Conservation (phyloP, 1,139 yeast species). For the Suhomyces anneliseae region DNA sequence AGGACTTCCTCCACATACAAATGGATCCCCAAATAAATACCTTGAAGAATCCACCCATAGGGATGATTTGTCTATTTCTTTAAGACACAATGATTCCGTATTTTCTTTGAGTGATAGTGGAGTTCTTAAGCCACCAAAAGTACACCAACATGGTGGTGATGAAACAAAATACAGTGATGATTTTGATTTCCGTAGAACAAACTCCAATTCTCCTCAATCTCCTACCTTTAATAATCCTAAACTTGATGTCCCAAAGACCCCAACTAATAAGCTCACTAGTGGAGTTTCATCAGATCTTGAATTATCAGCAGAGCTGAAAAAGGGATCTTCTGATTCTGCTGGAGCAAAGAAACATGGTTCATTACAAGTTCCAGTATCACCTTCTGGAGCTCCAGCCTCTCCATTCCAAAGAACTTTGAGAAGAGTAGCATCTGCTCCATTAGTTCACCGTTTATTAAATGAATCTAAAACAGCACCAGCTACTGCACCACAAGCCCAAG, state of each 20-base stretch:
- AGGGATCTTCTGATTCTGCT: neutral
- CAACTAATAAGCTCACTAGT: constrained; percentile 4
- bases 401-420: constrained; percentile 58
- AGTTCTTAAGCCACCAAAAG: constrained; percentile 26
- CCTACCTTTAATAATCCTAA: neutral
- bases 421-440: constrained; percentile 82
- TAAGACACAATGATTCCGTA: constrained; percentile 48
- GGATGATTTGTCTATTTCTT: constrained; percentile 33
- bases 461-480: constrained; percentile 18
- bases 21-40: constrained; percentile 17
- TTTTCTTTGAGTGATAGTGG: constrained; percentile 27
- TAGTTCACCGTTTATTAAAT: constrained; percentile 43
- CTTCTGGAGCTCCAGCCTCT: constrained; percentile 1
- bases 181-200: neutral
- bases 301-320: neutral
- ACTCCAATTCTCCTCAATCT: constrained; percentile 7
- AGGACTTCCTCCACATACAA: constrained; percentile 53
- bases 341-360: neutral
- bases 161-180: constrained; percentile 8
- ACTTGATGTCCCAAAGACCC: constrained; percentile 9
- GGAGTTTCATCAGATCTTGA: neutral
- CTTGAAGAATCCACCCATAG: constrained; percentile 10
- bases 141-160: constrained; percentile 17
- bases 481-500: constrained; percentile 10
- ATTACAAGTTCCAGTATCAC: neutral